phyloP scores from a whole-genome alignment of 148 eudicot genomes.

The Rhododendron williamsianum region DNA sequence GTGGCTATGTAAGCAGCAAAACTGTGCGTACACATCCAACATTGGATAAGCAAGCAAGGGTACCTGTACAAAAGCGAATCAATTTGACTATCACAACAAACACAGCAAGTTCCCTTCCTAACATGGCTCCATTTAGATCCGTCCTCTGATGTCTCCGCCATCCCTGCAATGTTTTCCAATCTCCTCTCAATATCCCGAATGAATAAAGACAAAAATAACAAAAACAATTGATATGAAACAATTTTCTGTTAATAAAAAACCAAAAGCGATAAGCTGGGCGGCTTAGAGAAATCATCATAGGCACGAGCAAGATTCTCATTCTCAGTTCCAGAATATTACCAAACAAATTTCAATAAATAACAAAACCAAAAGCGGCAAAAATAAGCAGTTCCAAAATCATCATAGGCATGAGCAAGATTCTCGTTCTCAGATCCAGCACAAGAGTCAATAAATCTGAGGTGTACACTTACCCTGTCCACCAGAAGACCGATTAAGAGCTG shows the following conservation, averaged over 20 bases:
- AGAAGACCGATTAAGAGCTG: conserved; percentile 79
- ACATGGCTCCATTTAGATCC: conserved; percentile 94
- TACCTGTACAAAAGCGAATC: conserved; percentile 96
- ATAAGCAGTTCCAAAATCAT: not conserved
- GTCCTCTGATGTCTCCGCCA: conserved; percentile 80
- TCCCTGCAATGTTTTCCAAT: conserved; percentile 25
- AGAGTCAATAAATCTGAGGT: not conserved
- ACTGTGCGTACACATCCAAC: not conserved
- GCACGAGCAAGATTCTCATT: not conserved
- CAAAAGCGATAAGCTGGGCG: not conserved
- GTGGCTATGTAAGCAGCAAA: not conserved
- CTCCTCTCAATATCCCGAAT: not conserved
- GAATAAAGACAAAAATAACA: not conserved
- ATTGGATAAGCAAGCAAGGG: conserved; percentile 3
- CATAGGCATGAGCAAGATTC: not conserved
- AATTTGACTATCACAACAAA: conserved; percentile 89
- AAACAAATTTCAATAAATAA: not conserved
- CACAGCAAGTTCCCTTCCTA: conserved; percentile 87
- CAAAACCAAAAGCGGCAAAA: not conserved
- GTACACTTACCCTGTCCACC: conserved; percentile 51
- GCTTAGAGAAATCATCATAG: not conserved
- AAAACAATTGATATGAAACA: not conserved
- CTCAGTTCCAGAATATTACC: not conserved
- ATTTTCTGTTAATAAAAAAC: not conserved
- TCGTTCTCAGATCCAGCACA: not conserved